Conservation (phyloP, 1,284 basidiomycete species). For the Phaffia rhodozyma region DNA sequence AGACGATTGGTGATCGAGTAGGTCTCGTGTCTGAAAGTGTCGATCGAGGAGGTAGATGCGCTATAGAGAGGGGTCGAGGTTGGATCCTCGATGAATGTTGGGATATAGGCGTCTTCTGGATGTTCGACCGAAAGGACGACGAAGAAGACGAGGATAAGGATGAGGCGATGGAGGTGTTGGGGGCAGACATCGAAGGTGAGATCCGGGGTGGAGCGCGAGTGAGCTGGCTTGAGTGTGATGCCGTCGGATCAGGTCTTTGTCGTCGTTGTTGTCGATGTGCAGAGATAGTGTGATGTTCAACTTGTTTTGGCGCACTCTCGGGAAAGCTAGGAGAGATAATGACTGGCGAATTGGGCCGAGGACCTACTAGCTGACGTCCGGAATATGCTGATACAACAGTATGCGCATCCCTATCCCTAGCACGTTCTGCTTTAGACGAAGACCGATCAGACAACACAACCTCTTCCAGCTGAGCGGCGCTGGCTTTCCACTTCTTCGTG, state of each 20-base stretch:
- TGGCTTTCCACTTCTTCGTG: background rate
- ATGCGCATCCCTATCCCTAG: too few species aligned
- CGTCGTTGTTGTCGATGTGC: background rate
- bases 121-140: too few species aligned
- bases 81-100: background rate
- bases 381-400: background rate
- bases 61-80: background rate
- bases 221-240: background rate
- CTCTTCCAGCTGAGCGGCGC: too few species aligned
- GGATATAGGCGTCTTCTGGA: background rate
- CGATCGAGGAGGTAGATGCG: conserved; percentile 1
- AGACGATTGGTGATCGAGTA: background rate
- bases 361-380: background rate
- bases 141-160: background rate
- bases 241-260: background rate
- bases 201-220: background rate
- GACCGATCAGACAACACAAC: too few species aligned
- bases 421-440: too few species aligned
- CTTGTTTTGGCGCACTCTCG: too few species aligned
- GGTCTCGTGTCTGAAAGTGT: background rate
- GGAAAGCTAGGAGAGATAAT: background rate
- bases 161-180: background rate
- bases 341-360: background rate
- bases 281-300: background rate
- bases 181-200: background rate